A percentile compares a stretch with the other conserved stretches of the same genome.
Conservation (phyloP, 257 asterid genomes). For the Orobanche coerulescens region DNA sequence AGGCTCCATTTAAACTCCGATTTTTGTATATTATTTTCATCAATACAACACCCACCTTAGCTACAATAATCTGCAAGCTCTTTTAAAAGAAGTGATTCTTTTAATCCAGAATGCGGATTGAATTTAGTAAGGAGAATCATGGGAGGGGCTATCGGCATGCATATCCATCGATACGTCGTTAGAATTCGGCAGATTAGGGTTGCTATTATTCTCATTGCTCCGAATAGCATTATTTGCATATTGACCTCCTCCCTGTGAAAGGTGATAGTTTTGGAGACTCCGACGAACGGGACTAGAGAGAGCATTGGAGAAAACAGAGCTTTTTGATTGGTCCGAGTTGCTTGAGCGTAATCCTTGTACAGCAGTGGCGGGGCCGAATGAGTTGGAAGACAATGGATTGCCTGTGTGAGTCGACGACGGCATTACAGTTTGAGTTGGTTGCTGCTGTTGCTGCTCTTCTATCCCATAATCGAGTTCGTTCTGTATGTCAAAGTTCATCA, state of each 20-base stretch:
- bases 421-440: constrained; percentile 32
- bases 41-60: background rate
- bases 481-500: constrained; percentile 25
- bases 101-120: background rate
- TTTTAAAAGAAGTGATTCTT: background rate
- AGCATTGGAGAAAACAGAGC: constrained; percentile 47
- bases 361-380: constrained; percentile 31
- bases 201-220: constrained; percentile 23
- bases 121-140: constrained; percentile 35
- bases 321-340: constrained; percentile 37
- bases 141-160: constrained; percentile 51
- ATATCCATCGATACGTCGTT: constrained; percentile 49
- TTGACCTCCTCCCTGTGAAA: constrained; percentile 32
- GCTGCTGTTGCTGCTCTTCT: constrained; percentile 38
- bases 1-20: constrained; percentile 13
- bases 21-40: constrained; percentile 13
- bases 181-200: constrained; percentile 36
- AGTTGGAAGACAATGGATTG: constrained; percentile 30
- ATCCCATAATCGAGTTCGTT: constrained; percentile 43
- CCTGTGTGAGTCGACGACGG: constrained; percentile 28
- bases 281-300: constrained; percentile 51
- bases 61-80: constrained; percentile 13
- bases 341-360: constrained; percentile 36
- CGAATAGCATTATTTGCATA: constrained; percentile 22
- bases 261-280: constrained; percentile 51